Base-by-base conservation (phyloP, 164 flowering plant genomes). In the Piper betle region DNA sequence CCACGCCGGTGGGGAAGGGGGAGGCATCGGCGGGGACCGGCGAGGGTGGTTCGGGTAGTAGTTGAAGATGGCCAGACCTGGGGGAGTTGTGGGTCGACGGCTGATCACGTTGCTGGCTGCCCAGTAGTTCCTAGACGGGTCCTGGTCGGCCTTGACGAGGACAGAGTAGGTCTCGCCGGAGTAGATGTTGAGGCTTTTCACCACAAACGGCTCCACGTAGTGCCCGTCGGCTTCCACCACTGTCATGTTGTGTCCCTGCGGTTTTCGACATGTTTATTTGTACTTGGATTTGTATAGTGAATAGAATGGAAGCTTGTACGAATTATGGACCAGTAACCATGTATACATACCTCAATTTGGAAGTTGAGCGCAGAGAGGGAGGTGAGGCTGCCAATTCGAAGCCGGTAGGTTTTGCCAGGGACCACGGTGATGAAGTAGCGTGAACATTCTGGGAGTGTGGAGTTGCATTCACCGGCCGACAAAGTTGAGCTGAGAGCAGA, bases 151-250 rank as follows among this genome's bases (percentile, higher is more conserved):
- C 62, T 62, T 87, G 13, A 89, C 59, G 0, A 89, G 66, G 9
- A 89, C 95, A 0, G 97, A 89, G 73, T 87, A 89, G 0, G 88
- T 84, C 72, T 89, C 97, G 0, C 97, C 97, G 0, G 98, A 86
- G 81, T 88, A 91, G 3, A 91, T 79, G 69, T 78, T 78, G 9
- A 88, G 67, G 64, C 79, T 84, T 52, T 88, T 67, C 0, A 83
- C 77, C 12, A 74, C 75, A 59, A 88, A 78, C 8, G 96, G 98
- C 62, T 88, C 91, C 0, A 87, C 93, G 59, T 80, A 73, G 68
- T 88, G 86, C 4, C 98, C 98, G 53, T 91, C 98, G 0, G 98
- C 82, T 74, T 88, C 96, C 2, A 88, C 93, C 3, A 91, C 84
- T 1, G 93, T 88, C 96, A 91, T 75, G 58, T 86, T 84, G 55